These are phyloP conservation scores for Apostasia ramifera DNA, from an alignment of 106 monocot genomes.

Conservation along the genomic window DNA sequence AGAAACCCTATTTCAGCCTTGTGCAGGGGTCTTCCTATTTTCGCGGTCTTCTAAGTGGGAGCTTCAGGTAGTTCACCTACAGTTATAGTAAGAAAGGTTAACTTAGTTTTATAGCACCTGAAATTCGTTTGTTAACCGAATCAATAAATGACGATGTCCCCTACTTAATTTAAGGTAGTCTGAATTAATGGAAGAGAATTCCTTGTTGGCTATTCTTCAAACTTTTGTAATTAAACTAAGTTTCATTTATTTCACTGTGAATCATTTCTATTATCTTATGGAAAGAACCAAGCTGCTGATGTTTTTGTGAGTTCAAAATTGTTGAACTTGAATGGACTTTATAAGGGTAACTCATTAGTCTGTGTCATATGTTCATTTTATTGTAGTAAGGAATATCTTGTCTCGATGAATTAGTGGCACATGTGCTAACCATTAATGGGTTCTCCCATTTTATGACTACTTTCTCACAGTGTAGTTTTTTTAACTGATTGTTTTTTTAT, in stretches of 20 bases:
- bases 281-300: too few relatives aligned
- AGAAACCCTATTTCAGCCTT: slow-evolving; percentile 20
- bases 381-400: neutral
- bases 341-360: neutral
- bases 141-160: neutral
- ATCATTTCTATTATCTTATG: too few relatives aligned
- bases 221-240: too few relatives aligned
- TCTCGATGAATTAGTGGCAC: neutral
- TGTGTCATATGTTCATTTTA: too few relatives aligned
- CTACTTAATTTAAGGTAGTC: neutral
- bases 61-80: slow-evolving; percentile 35
- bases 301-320: too few relatives aligned
- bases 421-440: too few relatives aligned
- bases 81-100: neutral
- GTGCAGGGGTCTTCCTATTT: slow-evolving; percentile 39
- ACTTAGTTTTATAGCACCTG: neutral
- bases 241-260: too few relatives aligned
- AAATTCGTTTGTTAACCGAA: neutral
- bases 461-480: neutral
- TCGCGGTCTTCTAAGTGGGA: slow-evolving; percentile 36
- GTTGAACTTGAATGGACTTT: neutral
- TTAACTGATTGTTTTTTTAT: slow-evolving; percentile 13
- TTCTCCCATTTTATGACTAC: neutral
- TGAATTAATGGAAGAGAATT: neutral
- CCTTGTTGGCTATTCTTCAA: neutral